Percentiles rank a stretch among this genome's conserved stretches.
Conservation (phyloP, 1,284 basidiomycete species). For the Chalciporus sp. region DNA sequence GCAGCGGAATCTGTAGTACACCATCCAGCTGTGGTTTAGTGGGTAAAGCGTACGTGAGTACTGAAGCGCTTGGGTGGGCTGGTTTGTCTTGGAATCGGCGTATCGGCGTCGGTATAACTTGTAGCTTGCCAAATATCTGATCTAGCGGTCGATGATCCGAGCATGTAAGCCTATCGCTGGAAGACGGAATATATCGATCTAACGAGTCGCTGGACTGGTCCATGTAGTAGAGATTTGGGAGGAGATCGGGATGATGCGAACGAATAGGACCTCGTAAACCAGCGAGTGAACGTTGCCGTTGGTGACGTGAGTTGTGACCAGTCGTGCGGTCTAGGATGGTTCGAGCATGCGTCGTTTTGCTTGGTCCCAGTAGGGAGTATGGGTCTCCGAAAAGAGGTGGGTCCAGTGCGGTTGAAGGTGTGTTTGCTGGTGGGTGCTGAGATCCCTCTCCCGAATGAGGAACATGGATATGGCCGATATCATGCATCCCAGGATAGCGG, state of each 20-base stretch:
- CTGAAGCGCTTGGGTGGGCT: neutral
- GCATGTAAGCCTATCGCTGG: constrained; percentile 32
- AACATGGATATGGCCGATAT: neutral
- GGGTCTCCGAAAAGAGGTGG: neutral
- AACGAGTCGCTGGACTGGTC: constrained; percentile 4
- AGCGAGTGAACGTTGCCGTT: neutral
- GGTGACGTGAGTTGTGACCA: neutral
- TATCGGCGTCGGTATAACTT: neutral
- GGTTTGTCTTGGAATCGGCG: constrained; percentile 5
- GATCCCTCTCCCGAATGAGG: constrained; percentile 5
- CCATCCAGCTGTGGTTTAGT: constrained; percentile 26
- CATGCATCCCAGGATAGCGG: constrained; percentile 15
- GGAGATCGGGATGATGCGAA: neutral
- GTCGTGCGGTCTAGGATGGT: neutral
- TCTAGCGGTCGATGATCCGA: constrained; percentile 30
- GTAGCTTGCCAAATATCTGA: constrained; percentile 23
- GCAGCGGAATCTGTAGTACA: constrained; percentile 23
- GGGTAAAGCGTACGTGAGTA: constrained; percentile 23
- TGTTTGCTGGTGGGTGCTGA: neutral
- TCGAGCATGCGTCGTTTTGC: neutral
- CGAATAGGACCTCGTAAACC: neutral
- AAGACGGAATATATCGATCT: constrained; percentile 32
- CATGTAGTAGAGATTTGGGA: neutral
- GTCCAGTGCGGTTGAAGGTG: constrained; percentile 2
- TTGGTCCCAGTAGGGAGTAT: neutral